These are phyloP conservation scores for Sporothrix dimorphospora DNA, from an alignment of 2,329 filamentous ascomycete genomes.

Conservation along the genomic window DNA sequence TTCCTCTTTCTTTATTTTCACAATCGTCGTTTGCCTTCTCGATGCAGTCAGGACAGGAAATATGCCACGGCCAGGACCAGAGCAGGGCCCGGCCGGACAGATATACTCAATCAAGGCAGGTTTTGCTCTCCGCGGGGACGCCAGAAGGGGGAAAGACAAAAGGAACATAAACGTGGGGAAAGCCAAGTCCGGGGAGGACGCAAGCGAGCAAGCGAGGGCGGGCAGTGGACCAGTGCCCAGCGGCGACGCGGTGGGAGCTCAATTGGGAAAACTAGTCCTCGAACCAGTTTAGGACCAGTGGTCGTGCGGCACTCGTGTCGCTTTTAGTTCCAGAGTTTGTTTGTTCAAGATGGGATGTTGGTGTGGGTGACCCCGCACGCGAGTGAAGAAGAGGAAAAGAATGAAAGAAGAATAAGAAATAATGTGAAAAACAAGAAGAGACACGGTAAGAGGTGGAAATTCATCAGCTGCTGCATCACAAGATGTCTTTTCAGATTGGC, in stretches of 20 bases:
- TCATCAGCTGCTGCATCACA: neutral
- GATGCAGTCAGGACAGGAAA: neutral
- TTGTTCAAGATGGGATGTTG: neutral
- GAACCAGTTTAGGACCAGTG: neutral
- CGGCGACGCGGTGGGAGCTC: neutral
- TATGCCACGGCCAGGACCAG: neutral
- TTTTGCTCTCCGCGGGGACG: neutral
- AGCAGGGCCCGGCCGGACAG: neutral
- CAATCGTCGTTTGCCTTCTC: neutral
- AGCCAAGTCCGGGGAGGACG: neutral
- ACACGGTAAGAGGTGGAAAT: neutral
- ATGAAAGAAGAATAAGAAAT: neutral
- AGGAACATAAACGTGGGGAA: neutral
- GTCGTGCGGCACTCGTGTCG: neutral
- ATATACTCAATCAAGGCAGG: neutral
- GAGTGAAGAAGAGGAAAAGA: neutral
- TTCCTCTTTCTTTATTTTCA: neutral
- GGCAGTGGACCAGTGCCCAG: neutral
- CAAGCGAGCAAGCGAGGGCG: neutral
- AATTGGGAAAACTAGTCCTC: constrained; percentile 8
- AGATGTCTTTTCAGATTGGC: neutral
- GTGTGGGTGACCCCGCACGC: neutral
- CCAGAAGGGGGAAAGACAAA: too few relatives aligned
- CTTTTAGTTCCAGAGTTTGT: neutral
- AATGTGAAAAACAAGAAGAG: neutral